A percentile compares a stretch with the other conserved stretches of the same genome.
These are phyloP conservation scores for Paramecium biaurelia DNA, from an alignment of 73 alveolate genomes.

Conservation along the genomic window DNA sequence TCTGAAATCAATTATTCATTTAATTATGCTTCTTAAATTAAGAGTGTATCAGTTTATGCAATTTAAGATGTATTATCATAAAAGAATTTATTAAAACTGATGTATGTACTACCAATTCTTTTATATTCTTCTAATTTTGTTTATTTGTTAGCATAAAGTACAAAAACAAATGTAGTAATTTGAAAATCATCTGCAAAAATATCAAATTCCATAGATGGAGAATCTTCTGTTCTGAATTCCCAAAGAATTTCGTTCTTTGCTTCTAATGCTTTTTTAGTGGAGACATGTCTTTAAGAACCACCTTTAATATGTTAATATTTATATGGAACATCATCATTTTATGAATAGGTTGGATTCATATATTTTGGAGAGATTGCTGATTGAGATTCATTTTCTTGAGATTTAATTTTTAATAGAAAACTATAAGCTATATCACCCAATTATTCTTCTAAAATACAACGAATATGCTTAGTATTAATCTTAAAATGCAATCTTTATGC, in stretches of 20 bases:
- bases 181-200: background rate
- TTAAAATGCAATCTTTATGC: background rate
- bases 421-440: constrained; percentile 23
- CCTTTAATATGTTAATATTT: background rate
- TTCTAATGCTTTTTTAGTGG: constrained; percentile 27
- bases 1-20: background rate
- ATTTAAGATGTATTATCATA: background rate
- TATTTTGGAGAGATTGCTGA: background rate
- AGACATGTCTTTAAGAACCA: background rate
- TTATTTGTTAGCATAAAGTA: background rate
- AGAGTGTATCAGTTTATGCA: background rate
- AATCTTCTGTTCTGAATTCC: constrained; percentile 39
- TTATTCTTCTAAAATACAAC: background rate
- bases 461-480: background rate
- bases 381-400: background rate
- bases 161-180: background rate
- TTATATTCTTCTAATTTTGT: background rate
- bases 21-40: background rate
- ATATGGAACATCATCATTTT: background rate
- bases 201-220: constrained; percentile 15
- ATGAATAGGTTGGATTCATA: background rate
- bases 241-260: constrained; percentile 4
- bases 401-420: background rate
- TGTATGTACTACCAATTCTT: background rate
- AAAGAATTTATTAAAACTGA: constrained; percentile 21